Base-by-base conservation (phyloP, 73 alveolate genomes). In the Stentor roeselii region DNA sequence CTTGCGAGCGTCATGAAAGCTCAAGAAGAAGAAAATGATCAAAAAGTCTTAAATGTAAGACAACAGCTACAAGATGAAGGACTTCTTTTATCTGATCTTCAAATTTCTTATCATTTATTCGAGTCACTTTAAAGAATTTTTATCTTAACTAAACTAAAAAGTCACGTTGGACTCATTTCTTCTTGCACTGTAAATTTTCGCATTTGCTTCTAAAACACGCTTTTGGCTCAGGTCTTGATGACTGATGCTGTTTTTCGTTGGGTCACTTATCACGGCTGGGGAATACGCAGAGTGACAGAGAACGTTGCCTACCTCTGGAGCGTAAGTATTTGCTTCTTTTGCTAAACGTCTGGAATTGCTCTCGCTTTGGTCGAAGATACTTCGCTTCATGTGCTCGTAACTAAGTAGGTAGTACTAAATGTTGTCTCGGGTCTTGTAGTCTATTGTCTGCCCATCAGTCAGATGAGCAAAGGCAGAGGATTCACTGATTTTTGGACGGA, bases 81-180 rank as follows among this genome's bases (percentile, higher is more conserved):
- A 11, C 21, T 50, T 11, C 67, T 50, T 21, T 21, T 50, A 11
- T 50, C 67, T 11, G 30, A 50, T 11, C 6, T 50, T 21, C 67
- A 50, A 11, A 11, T 21, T 50, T 50, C 67, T n/a, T n/a, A n/a
- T n/a, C n/a, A n/a, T n/a, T n/a, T n/a, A n/a, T n/a, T n/a, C n/a
- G n/a, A n/a, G n/a, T n/a, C n/a, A n/a, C n/a, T n/a, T n/a, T n/a
- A n/a, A n/a, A n/a, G n/a, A n/a, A n/a, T n/a, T n/a, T n/a, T n/a
- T n/a, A n/a, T n/a, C n/a, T n/a, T n/a, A n/a, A n/a, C n/a, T n/a
- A n/a, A n/a, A n/a, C n/a, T 50, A 50, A 50, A 50, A 50, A 50
- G 67, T 50, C 67, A 50, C 67, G 21, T 50, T 50, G 67, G 67
- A 50, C 67, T 50, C 67, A 50, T 50, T 50, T 11, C 67, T 6